A percentile compares a stretch with the other conserved stretches of the same genome.
Evolutionary conservation across 805 yeast genomes (phyloP).

Genomic region (Saccharomycopsis sp.): DNA sequence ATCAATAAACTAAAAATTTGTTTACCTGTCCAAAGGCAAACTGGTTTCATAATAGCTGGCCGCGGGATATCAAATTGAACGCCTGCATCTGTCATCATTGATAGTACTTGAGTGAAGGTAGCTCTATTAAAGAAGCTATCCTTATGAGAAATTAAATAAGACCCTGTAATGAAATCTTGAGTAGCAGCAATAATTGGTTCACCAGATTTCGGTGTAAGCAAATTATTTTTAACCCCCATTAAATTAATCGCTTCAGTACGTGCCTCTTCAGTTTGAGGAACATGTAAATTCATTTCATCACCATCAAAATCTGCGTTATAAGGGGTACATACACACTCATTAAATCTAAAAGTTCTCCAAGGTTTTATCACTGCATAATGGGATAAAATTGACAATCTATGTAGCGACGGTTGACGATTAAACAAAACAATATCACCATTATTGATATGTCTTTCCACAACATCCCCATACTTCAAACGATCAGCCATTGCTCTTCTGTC

Average conservation of each 20-base stretch:
- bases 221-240: constrained; percentile 95
- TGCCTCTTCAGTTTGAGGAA: constrained; percentile 98
- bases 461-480: constrained; percentile 75
- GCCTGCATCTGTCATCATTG: constrained; percentile 95
- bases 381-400: constrained; percentile 85
- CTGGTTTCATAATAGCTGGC: constrained; percentile 89
- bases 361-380: constrained; percentile 96
- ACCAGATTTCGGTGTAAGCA: constrained; percentile 94
- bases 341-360: constrained; percentile 94
- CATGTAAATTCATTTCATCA: constrained; percentile 98
- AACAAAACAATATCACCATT: constrained; percentile 95
- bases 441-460: constrained; percentile 93
- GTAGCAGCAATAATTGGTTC: constrained; percentile 99
- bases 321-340: constrained; percentile 99
- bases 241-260: constrained; percentile 96
- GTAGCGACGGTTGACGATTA: constrained; percentile 97
- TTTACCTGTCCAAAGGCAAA: constrained; percentile 92
- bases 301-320: constrained; percentile 99
- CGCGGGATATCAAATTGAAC: constrained; percentile 90
- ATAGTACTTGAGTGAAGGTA: constrained; percentile 67
- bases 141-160: constrained; percentile 85
- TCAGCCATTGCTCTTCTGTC: constrained; percentile 73
- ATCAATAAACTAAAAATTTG: constrained; percentile 87
- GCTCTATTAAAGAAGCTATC: constrained; percentile 91
- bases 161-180: constrained; percentile 97